These are phyloP conservation scores for Zalaria obscura DNA, from an alignment of 2,329 filamentous ascomycete genomes.

Conservation along the genomic window DNA sequence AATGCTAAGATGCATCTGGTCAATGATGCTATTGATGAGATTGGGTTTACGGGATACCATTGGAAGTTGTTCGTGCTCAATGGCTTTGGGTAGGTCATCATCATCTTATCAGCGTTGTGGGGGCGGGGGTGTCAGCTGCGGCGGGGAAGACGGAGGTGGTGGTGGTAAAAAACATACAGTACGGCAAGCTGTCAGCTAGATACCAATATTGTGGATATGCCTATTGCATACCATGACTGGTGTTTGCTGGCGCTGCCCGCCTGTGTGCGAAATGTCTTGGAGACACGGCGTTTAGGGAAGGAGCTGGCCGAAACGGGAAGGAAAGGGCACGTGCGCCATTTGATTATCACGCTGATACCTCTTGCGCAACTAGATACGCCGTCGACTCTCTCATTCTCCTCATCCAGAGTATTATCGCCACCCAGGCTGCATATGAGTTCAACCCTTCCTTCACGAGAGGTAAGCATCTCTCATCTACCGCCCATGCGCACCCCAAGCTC, in stretches of 20 bases:
- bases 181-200: too few relatives aligned
- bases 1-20: conserved; percentile 55
- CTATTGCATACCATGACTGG: too few relatives aligned
- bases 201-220: too few relatives aligned
- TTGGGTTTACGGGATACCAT: conserved; percentile 39
- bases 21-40: conserved; percentile 47
- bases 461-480: neutral
- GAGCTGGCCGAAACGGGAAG: too few relatives aligned
- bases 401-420: conserved; percentile 49
- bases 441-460: conserved; percentile 31
- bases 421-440: conserved; percentile 46
- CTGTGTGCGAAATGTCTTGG: neutral
- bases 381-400: conserved; percentile 43
- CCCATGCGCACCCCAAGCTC: neutral
- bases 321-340: too few relatives aligned
- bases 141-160: too few relatives aligned
- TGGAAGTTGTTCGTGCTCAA: conserved; percentile 47
- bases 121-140: too few relatives aligned
- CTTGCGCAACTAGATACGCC: conserved; percentile 29
- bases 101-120: neutral
- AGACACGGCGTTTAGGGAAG: too few relatives aligned
- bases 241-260: neutral
- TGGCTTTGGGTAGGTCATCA: conserved; percentile 37
- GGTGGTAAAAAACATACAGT: neutral
- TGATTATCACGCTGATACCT: too few relatives aligned